These are phyloP conservation scores for Komagataella pseudopastoris DNA, from an alignment of 805 yeast species.

Conservation along the genomic window DNA sequence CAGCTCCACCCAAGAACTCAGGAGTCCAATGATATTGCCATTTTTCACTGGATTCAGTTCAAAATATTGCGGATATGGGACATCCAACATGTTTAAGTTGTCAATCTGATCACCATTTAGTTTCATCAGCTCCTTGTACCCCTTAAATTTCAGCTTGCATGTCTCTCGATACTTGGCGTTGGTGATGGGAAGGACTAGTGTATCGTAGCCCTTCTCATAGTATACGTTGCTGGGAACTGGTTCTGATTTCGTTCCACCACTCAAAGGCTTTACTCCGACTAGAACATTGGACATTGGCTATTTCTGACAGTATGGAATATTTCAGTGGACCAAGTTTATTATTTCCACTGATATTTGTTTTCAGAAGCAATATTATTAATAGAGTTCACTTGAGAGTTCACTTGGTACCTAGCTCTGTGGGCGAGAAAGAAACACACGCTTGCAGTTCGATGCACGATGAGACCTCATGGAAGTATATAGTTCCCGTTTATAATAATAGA, in stretches of 20 bases:
- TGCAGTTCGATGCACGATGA: neutral
- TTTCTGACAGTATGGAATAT: neutral
- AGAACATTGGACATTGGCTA: neutral
- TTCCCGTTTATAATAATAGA: neutral
- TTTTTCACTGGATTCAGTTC: conserved; percentile 32
- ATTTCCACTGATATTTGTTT: neutral
- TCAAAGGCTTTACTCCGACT: neutral
- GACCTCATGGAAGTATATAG: neutral
- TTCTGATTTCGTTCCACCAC: neutral
- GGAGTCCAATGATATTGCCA: conserved; percentile 33
- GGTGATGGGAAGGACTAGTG: conserved; percentile 40
- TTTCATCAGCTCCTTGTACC: conserved; percentile 10
- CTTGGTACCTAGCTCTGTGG: neutral
- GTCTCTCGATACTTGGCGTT: conserved; percentile 32
- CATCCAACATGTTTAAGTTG: conserved; percentile 14
- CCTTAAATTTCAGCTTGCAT: conserved; percentile 23
- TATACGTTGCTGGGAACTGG: neutral
- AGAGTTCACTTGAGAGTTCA: neutral
- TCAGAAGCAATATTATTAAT: neutral
- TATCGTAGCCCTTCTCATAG: conserved; percentile 28
- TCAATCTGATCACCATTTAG: neutral
- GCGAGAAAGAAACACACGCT: neutral
- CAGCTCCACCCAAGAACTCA: conserved; percentile 60
- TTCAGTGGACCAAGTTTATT: neutral
- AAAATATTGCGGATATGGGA: conserved; percentile 24